Percentiles rank a stretch among this genome's conserved stretches.
phyloP scores from a whole-genome alignment of 2,329 filamentous ascomycete species.

The Verticillium isaacii region DNA sequence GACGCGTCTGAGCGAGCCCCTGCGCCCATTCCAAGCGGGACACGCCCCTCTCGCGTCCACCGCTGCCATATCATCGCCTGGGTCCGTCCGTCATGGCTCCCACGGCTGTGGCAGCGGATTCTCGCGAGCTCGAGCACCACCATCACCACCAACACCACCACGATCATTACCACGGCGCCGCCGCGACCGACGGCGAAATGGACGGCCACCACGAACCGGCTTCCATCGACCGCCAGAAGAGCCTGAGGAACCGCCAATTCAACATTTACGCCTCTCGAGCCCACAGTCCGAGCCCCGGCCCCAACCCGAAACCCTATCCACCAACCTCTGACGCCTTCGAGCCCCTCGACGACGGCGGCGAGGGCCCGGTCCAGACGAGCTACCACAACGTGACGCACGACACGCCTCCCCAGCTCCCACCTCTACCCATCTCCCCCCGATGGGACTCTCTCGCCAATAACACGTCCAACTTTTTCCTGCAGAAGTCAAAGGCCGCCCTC shows the following conservation, averaged over 20 bases:
- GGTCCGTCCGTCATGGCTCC: conserved; percentile 11
- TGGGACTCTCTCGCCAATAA: conserved; percentile 39
- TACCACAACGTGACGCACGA: conserved; percentile 16
- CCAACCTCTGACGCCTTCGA: conserved; percentile 1
- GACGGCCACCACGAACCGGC: not conserved
- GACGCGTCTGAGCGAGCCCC: not conserved
- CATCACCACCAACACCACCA: conserved; percentile 5
- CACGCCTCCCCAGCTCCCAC: conserved; percentile 21
- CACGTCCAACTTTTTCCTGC: conserved; percentile 11
- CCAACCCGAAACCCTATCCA: conserved; percentile 11
- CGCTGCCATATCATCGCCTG: conserved; percentile 11
- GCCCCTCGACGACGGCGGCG: not conserved
- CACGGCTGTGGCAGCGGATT: conserved; percentile 14
- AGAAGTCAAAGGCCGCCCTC: conserved; percentile 12
- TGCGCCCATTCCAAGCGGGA: not conserved
- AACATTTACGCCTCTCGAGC: conserved; percentile 12
- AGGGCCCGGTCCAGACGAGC: not conserved
- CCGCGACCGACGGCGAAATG: conserved; percentile 2
- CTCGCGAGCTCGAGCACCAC: conserved; percentile 4
- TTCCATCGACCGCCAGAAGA: conserved; percentile 6
- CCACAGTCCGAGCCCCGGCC: conserved; percentile 5
- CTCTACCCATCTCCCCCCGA: conserved; percentile 31
- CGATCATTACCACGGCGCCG: conserved; percentile 3
- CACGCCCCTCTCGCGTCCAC: not conserved
- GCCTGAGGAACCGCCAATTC: conserved; percentile 13